Percentiles rank a stretch among this genome's conserved stretches.
These are phyloP conservation scores for Corylus heterophylla DNA, from an alignment of 306 rosid species.

Conservation along the genomic window DNA sequence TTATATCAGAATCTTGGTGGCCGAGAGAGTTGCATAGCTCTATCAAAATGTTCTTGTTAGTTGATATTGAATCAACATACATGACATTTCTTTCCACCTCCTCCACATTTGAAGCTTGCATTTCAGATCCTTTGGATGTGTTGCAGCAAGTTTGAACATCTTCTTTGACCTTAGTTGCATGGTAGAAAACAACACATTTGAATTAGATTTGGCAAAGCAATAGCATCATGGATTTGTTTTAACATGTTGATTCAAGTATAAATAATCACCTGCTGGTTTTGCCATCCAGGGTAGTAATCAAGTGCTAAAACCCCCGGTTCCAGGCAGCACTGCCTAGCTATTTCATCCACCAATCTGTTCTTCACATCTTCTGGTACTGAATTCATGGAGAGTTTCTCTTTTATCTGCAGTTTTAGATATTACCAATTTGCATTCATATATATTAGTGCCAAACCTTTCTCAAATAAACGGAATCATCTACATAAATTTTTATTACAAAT, in stretches of 20 bases:
- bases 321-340: constrained; percentile 48
- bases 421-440: constrained; percentile 4
- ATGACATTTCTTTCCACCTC: constrained; percentile 32
- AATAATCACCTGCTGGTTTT: constrained; percentile 48
- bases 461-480: background rate
- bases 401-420: constrained; percentile 46
- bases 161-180: constrained; percentile 36
- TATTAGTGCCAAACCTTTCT: background rate
- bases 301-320: constrained; percentile 57
- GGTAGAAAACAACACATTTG: background rate
- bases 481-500: background rate
- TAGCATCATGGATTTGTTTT: background rate
- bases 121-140: constrained; percentile 27
- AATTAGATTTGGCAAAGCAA: background rate
- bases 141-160: constrained; percentile 17
- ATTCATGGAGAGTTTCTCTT: constrained; percentile 47
- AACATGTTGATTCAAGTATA: background rate
- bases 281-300: constrained; percentile 64
- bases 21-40: constrained; percentile 16
- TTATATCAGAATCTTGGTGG: background rate
- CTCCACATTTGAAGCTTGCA: constrained; percentile 27
- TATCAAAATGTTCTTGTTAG: background rate
- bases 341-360: constrained; percentile 55
- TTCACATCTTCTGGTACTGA: constrained; percentile 55
- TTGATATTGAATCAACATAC: constrained; percentile 27